Base-by-base conservation (phyloP, 2,329 filamentous ascomycete species). In the Xylariaceae sp. region DNA sequence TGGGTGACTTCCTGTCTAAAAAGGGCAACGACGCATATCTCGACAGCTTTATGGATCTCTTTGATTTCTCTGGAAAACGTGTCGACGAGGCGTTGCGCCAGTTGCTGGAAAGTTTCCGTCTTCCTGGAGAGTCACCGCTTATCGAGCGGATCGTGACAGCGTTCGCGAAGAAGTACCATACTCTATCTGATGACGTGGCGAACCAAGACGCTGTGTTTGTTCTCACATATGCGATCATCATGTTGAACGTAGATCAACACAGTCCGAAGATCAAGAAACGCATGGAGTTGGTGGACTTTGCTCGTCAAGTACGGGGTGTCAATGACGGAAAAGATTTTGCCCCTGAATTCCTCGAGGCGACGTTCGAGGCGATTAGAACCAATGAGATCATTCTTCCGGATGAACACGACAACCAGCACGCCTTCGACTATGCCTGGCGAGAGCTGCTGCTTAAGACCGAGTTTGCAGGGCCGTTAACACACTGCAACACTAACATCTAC, bases 351-450 rank as follows among this genome's bases (percentile, higher is more conserved):
- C 80, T 99, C 0, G 84, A 92, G 70, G 84, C 84, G 1, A 96
- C 97, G 57, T 99, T 88, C 70, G 87, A 96, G 67, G 91, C 91
- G 0, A 99, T 99, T 77, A 91, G 88, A 72, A 86, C 85, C 15
- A 90, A 94, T 65, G 94, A 99, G 74, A 99, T 99, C 64, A 97
- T 99, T 64, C 77, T 99, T 18, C 94, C 94, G 0, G 94, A 97
- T 66, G 94, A 99, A 74, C 94, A 97, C 72, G 92, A 97, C 71
- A 97, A 96, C 73, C 89, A 93, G 72, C 89, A 96, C 75, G 92
- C 92, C 1, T 97, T 97, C 71, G 93, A 97, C 72, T 94, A 96
- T 74, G 93, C 94, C 1, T 99, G 94, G 94, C 93, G 93, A 72
- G 94, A 99, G 73, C 78, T 99, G 9, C 77, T 97, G 47, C 77